Conservation (phyloP, 257 asterid genomes). For the Solanum pimpinellifolium region DNA sequence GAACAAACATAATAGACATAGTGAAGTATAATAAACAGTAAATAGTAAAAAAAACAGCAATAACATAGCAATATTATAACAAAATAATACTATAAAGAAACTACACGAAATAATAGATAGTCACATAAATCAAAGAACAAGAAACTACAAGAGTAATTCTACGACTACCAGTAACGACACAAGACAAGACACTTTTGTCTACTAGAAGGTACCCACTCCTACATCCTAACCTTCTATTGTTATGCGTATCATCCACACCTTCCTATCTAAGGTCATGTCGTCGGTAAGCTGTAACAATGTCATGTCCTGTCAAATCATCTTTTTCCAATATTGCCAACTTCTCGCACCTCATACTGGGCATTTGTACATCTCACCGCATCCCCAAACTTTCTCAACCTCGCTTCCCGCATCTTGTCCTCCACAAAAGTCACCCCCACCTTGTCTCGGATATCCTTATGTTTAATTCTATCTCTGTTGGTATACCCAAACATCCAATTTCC, state of each 20-base stretch:
- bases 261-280: not conserved
- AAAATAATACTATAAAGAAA: not conserved
- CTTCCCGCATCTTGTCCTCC: not conserved
- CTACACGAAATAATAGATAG: not conserved
- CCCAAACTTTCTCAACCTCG: not conserved
- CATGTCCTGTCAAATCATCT: not conserved
- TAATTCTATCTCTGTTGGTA: not conserved
- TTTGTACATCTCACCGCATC: not conserved
- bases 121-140: not conserved
- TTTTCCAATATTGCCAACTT: not conserved
- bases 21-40: not conserved
- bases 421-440: not conserved
- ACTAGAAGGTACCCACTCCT: not conserved
- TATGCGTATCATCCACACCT: not conserved
- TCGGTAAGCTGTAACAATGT: not conserved
- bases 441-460: not conserved
- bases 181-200: not conserved
- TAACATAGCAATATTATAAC: not conserved
- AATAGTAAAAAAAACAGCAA: not conserved
- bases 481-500: not conserved
- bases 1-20: not conserved
- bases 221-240: not conserved
- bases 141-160: not conserved
- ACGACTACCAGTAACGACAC: not conserved
- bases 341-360: not conserved